Evolutionary conservation across 1,284 basidiomycete genomes (phyloP).

Genomic region (Coriolopsis trogii): DNA sequence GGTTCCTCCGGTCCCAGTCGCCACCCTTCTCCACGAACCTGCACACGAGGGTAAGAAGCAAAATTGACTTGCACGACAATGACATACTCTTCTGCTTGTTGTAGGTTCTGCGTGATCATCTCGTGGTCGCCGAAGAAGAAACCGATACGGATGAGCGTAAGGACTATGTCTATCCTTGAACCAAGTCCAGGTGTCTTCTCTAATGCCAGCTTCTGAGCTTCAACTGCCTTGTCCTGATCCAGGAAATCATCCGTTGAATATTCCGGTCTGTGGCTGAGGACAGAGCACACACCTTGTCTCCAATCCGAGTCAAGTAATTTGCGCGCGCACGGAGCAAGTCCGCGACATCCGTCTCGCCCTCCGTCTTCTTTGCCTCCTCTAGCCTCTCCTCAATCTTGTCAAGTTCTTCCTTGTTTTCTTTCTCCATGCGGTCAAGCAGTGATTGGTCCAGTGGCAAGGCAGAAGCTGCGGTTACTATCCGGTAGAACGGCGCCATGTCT

Average conservation of each 20-base stretch:
- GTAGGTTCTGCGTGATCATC: constrained; percentile 75
- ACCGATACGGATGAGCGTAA: constrained; percentile 89
- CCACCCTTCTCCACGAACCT: constrained; percentile 95
- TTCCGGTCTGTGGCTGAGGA: not conserved
- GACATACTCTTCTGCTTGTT: constrained; percentile 81
- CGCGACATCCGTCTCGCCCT: constrained; percentile 93
- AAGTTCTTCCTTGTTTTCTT: constrained; percentile 78
- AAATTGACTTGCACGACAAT: not conserved
- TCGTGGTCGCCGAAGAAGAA: constrained; percentile 89
- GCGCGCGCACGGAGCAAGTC: constrained; percentile 88
- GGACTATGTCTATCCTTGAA: constrained; percentile 89
- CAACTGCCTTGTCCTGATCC: constrained; percentile 72
- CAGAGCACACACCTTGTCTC: constrained; percentile 76
- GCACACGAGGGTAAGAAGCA: not conserved
- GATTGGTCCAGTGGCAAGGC: constrained; percentile 55
- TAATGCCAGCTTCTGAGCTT: constrained; percentile 84
- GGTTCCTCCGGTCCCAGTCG: constrained; percentile 97
- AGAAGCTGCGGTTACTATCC: constrained; percentile 51
- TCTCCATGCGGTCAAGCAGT: constrained; percentile 72
- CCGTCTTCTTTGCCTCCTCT: constrained; percentile 86
- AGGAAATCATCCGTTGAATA: not conserved
- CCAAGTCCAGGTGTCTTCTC: constrained; percentile 95
- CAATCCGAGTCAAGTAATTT: constrained; percentile 87
- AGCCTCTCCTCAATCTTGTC: constrained; percentile 80
- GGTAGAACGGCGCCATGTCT: constrained; percentile 89